Conservation (phyloP, 108 stramenopile species). For the Stephanodiscus minutulus region DNA sequence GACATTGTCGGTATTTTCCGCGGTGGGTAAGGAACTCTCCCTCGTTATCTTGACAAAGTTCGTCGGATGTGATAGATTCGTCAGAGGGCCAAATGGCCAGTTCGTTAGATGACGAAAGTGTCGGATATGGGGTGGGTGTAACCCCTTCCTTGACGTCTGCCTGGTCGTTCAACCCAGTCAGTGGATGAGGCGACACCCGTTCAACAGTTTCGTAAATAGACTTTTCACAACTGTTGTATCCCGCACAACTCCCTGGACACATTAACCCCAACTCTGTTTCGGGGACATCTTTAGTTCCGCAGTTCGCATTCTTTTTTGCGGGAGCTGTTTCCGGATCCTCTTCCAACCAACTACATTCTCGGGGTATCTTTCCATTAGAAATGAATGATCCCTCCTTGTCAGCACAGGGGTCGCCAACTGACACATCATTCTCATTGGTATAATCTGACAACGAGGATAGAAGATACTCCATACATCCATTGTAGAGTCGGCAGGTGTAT, state of each 20-base stretch:
- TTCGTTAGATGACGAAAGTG: neutral
- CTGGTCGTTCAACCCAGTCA: neutral
- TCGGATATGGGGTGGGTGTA: slow-evolving; percentile 1
- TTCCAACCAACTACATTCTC: slow-evolving; percentile 39
- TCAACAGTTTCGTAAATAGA: neutral
- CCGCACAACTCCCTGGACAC: slow-evolving; percentile 46
- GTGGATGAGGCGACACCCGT: neutral
- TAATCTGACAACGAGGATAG: slow-evolving; percentile 19
- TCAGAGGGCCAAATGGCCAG: neutral
- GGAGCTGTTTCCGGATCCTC: slow-evolving; percentile 43
- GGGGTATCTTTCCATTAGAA: slow-evolving; percentile 25
- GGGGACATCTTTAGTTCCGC: slow-evolving; percentile 29
- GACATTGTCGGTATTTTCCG: slow-evolving; percentile 31
- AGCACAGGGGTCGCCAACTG: slow-evolving; percentile 31
- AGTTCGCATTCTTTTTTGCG: slow-evolving; percentile 42
- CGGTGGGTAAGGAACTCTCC: slow-evolving; percentile 33
- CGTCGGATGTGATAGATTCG: neutral
- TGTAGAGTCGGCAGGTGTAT: slow-evolving; percentile 47
- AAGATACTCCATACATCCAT: slow-evolving; percentile 42
- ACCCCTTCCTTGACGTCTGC: neutral
- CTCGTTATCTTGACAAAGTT: slow-evolving; percentile 19
- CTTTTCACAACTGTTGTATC: slow-evolving; percentile 31
- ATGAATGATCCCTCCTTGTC: slow-evolving; percentile 38
- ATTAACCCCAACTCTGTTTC: slow-evolving; percentile 38
- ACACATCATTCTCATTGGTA: slow-evolving; percentile 18